A percentile compares a stretch with the other conserved stretches of the same genome.
Evolutionary conservation across 2,329 filamentous ascomycete genomes (phyloP).

Genomic region (Aspergillus sp.): DNA sequence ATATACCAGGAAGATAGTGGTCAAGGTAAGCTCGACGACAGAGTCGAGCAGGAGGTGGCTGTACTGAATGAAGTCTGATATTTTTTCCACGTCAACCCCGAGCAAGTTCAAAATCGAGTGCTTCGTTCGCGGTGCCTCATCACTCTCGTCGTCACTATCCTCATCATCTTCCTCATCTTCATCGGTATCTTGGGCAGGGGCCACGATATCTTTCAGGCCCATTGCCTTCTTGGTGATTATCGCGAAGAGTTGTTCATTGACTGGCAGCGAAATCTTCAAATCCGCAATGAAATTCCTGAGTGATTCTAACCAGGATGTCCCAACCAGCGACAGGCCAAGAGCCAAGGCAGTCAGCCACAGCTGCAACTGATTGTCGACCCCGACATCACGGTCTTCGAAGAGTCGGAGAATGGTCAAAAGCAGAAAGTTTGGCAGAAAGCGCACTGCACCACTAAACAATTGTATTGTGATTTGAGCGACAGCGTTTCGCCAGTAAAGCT

Average conservation of each 20-base stretch:
- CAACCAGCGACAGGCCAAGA: slow-evolving; percentile 60
- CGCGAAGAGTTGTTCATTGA: slow-evolving; percentile 67
- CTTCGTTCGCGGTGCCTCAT: slow-evolving; percentile 55
- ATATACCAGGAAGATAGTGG: slow-evolving; percentile 62
- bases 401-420: slow-evolving; percentile 65
- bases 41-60: slow-evolving; percentile 65
- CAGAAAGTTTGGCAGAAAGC: slow-evolving; percentile 67
- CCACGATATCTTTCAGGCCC: slow-evolving; percentile 66
- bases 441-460: slow-evolving; percentile 54
- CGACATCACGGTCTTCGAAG: slow-evolving; percentile 57
- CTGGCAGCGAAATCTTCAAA: slow-evolving; percentile 46
- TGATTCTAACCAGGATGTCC: slow-evolving; percentile 57
- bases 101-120: slow-evolving; percentile 67
- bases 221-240: slow-evolving; percentile 74
- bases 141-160: slow-evolving; percentile 27
- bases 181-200: slow-evolving; percentile 34
- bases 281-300: slow-evolving; percentile 26
- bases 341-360: slow-evolving; percentile 58
- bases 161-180: slow-evolving; percentile 46
- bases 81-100: slow-evolving; percentile 67
- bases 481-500: slow-evolving; percentile 57
- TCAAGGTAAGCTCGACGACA: slow-evolving; percentile 63
- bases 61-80: slow-evolving; percentile 65
- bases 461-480: slow-evolving; percentile 60
- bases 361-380: slow-evolving; percentile 50